Evolutionary conservation across 257 asterid genomes (phyloP).

Genomic region (Scutellaria barbata): DNA sequence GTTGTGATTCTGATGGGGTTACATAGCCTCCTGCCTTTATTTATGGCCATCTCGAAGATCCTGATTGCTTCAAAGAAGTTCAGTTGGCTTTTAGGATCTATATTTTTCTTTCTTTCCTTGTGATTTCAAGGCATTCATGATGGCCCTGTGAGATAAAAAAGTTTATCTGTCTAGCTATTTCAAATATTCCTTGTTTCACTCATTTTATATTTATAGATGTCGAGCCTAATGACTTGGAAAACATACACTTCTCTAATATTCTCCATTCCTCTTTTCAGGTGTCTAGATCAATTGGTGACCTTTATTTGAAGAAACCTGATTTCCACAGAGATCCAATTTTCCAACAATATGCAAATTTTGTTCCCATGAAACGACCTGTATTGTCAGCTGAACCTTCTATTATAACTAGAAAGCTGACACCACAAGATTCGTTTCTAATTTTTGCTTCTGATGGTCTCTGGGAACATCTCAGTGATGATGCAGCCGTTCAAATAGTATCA

Average conservation of each 20-base stretch:
- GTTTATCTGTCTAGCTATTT: constrained; percentile 25
- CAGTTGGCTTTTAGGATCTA: constrained; percentile 45
- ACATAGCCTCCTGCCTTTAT: constrained; percentile 39
- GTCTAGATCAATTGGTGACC: constrained; percentile 94
- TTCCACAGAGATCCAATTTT: constrained; percentile 74
- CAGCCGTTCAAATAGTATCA: constrained; percentile 79
- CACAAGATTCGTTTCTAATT: constrained; percentile 79
- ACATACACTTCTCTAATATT: constrained; percentile 10
- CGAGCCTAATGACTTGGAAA: constrained; percentile 19
- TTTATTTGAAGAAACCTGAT: constrained; percentile 90
- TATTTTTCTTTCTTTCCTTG: constrained; percentile 48
- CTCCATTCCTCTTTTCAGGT: constrained; percentile 56
- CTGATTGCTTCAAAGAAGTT: constrained; percentile 41
- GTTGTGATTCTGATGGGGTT: constrained; percentile 52
- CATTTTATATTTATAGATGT: not conserved
- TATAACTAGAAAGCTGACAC: constrained; percentile 69
- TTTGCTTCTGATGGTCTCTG: constrained; percentile 99
- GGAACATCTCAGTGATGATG: constrained; percentile 89
- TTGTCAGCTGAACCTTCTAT: constrained; percentile 93
- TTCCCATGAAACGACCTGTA: constrained; percentile 82
- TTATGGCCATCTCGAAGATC: constrained; percentile 42
- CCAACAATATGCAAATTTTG: constrained; percentile 57
- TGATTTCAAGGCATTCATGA: constrained; percentile 49
- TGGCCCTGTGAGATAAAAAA: constrained; percentile 31
- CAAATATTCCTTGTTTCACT: not conserved